Evolutionary conservation across 2,329 filamentous ascomycete species (phyloP), one percentile per base, ranked within the genome.

Genomic region (Fusarium paranaense): DNA sequence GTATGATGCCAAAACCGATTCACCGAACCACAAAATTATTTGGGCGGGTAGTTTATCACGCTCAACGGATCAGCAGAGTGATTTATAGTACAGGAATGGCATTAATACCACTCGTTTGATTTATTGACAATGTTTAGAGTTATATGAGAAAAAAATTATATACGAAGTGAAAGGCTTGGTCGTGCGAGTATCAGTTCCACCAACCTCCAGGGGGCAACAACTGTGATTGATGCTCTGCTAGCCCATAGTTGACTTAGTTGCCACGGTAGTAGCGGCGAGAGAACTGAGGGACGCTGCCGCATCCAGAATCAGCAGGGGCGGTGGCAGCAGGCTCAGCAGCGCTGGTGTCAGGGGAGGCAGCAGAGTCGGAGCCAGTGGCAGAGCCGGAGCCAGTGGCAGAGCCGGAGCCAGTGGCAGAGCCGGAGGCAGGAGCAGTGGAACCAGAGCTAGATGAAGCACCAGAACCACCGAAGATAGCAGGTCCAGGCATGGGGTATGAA

Each of bases 401-500:
- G 27, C 27, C 22, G 22, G 22, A 22, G 22, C 22, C 22, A 22
- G 22, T 27, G 5, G 33, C 47, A 32, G 47, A 54, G 37, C 35
- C 47, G 22, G 45, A 52, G 8, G 22, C 61, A 18, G 40, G 4
- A 35, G 30, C 32, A 35, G n/a, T 4, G 6, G 58, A 22, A 13
- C 25, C 45, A n/a, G 47, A n/a, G 47, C 47, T 37, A 47, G 40
- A 61, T 5, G 35, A 20, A 40, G 47, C 22, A 27, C 47, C 50
- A n/a, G 47, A 56, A 10, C 47, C 62, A 25, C 47, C 35, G 11
- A 64, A 64, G 10, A 64, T 52, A 18, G 33, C 50, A 57, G 62
- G 62, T 22, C 62, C 62, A 25, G 62, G 62, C 20, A 64, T 38
- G 30, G 62, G 62, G 47, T 64, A 64, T 10, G 62, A 64, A 18